Base-by-base conservation (phyloP, 192 early-diverging fungal species). In the Phycomyces blakesleeanus region DNA sequence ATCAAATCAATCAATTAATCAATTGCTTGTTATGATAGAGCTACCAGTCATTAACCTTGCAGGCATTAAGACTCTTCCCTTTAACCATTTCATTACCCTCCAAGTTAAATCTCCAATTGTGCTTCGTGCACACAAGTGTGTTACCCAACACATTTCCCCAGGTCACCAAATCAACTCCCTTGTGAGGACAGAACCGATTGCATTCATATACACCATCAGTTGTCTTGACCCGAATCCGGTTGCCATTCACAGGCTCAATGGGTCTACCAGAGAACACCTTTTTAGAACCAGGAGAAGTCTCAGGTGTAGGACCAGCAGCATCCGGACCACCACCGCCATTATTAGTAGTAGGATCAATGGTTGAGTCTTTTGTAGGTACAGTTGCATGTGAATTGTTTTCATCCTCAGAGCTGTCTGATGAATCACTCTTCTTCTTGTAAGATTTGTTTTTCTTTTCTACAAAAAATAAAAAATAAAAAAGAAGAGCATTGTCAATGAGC, bases 141-240 rank as follows among this genome's bases (percentile, higher is more conserved):
- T 76, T 74, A 9, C 81, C 81, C 24, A 83, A 51, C 12, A 83
- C 75, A n/a, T 76, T 68, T 9, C 81, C 79, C 79, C 78, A 73
- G 20, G 51, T 61, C 25, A 44, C 40, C 11, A 75, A 40, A 72
- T 70, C 78, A 1, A 67, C 71, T 21, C 66, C 66, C 38, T 81
- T 73, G 57, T 83, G 82, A 49, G 82, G 82, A 51, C 82, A 83
- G 58, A 73, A 81, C n/a, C 82, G 73, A 53, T 83, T 77, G 21
- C 76, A 74, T 53, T 83, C 82, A 53, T 76, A 83, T 18, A 73
- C 74, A 9, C 82, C 82, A 44, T 71, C 68, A 0, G 65, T 25
- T 21, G 82, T 71, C 21, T 63, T 71, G 20, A 83, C 75, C 52
- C 69, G 66, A 9, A 83, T 73, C 21, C 81, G 73, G 27, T 80